Evolutionary conservation across 176 grass and related monocot species (phyloP), one percentile per base, ranked within the genome.

Genomic region (Raddia guianensis): DNA sequence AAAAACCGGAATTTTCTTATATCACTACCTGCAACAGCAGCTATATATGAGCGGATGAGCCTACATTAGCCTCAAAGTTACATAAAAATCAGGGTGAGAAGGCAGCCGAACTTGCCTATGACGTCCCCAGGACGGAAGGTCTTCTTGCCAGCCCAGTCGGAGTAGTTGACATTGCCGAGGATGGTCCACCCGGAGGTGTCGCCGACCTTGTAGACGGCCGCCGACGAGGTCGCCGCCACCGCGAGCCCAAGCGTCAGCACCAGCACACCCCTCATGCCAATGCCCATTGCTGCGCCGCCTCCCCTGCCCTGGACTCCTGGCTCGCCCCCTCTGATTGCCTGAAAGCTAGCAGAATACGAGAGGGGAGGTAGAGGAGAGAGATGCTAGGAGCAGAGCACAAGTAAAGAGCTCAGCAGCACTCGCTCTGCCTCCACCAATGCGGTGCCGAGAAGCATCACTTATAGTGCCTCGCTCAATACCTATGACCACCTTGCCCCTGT

Each of bases 141-240:
- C 66, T 91, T 81, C 14, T 80, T 82, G 43, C 47, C 20, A 61
- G 84, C 81, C 94, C 94, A 97, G 58, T 82, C 84, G 45, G 80
- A 70, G 78, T 97, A 97, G 66, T 93, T 91, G 44, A 87, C 18
- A 76, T 87, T 93, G 83, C 86, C 89, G 8, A 89, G 65, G 72
- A 93, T 91, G 3, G 94, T 97, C 94, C 94, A 97, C 68, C 94
- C 94, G 8, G 83, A 74, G 58, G 48, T 16, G 60, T 89, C 91
- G 49, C 94, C 94, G n/a, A 91, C 94, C 74, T 86, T 81, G 77
- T 91, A 93, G 42, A 87, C n/a, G 3, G 47, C 80, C 27, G 86
- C 94, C 47, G 89, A 77, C 68, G 82, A 86, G 20, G 76, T 80
- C 37, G 74, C 66, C 18, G 50, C 82, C 55, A 93, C 80, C 0